phyloP scores from a whole-genome alignment of 306 rosid genomes.

The Pueraria montana region DNA sequence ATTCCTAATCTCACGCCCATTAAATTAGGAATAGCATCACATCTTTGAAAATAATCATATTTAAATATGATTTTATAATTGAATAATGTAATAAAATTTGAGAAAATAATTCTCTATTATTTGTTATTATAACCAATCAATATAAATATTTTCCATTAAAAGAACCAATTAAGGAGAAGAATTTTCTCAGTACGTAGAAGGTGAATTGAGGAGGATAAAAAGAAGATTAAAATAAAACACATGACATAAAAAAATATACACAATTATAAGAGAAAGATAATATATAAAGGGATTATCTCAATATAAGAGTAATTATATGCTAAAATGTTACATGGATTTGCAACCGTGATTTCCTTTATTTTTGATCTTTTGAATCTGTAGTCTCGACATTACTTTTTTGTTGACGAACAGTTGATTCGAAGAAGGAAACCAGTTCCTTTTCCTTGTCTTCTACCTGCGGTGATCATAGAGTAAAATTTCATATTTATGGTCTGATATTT shows the following conservation, averaged over 20 bases:
- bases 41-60: no score
- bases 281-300: not conserved
- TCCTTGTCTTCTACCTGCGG: constrained; percentile 59
- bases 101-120: not conserved
- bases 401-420: constrained; percentile 39
- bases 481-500: not conserved
- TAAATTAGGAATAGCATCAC: no score
- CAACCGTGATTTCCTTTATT: not conserved
- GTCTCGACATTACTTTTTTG: not conserved
- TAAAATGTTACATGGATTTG: not conserved
- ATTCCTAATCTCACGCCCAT: no score
- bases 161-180: not conserved
- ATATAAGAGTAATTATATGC: not conserved
- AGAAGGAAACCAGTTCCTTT: constrained; percentile 46
- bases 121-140: not conserved
- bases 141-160: not conserved
- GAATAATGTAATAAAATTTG: not conserved
- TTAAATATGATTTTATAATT: no score
- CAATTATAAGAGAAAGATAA: not conserved
- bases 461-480: not conserved
- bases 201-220: not conserved
- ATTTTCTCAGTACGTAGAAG: not conserved
- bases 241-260: not conserved
- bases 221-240: not conserved
- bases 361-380: constrained; percentile 23